Percentiles rank a stretch among this genome's conserved stretches.
These are phyloP conservation scores for Yarrowia osloensis DNA, from an alignment of 805 yeast species.

Conservation along the genomic window DNA sequence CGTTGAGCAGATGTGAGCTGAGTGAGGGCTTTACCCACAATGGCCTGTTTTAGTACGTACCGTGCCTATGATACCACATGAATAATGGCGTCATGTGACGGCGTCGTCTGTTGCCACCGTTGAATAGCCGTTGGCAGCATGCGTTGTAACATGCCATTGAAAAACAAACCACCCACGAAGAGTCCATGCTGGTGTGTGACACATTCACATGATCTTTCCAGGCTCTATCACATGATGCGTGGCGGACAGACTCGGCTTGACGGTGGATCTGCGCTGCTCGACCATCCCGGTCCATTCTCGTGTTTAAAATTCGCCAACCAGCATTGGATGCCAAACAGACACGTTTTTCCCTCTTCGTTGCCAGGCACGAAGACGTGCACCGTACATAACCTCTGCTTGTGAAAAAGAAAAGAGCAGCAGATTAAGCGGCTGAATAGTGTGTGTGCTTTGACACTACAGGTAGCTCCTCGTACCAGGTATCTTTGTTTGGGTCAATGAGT, in stretches of 20 bases:
- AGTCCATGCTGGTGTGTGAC: background rate
- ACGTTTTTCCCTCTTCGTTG: background rate
- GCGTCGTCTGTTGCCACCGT: background rate
- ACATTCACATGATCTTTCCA: background rate
- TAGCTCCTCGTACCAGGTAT: background rate
- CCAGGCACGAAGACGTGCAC: background rate
- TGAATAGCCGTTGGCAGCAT: background rate
- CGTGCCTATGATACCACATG: background rate
- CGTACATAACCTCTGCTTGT: constrained; percentile 10
- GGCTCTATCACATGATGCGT: background rate
- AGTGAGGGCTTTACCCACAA: constrained; percentile 1
- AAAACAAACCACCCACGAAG: background rate
- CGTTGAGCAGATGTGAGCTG: background rate
- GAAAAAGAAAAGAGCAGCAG: background rate
- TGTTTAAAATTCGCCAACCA: constrained; percentile 1
- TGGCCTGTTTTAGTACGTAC: background rate
- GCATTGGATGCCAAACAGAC: constrained; percentile 2
- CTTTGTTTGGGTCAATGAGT: too few relatives aligned
- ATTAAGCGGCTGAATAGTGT: background rate
- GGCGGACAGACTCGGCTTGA: constrained; percentile 1
- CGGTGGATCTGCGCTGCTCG: constrained; percentile 5
- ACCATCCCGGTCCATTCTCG: constrained; percentile 17
- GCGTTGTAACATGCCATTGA: background rate
- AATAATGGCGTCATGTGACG: constrained; percentile 22
- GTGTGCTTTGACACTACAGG: background rate